A percentile compares a stretch with the other conserved stretches of the same genome.
phyloP scores from a whole-genome alignment of 257 asterid genomes.

The Ligustrum vulgare region DNA sequence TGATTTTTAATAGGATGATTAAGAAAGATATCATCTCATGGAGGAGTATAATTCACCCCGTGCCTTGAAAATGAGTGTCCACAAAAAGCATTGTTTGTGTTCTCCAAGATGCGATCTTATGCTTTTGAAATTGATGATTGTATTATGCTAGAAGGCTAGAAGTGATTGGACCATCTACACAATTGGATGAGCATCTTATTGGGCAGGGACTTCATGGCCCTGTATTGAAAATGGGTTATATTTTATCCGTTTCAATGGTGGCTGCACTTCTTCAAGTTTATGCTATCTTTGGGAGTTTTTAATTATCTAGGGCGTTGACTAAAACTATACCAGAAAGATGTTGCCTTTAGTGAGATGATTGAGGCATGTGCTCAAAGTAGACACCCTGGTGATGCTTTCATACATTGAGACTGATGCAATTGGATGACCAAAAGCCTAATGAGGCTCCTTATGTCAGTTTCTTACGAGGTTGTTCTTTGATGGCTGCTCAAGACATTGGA shows the following conservation, averaged over 20 bases:
- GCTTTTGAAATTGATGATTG: constrained; percentile 48
- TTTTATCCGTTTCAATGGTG: constrained; percentile 34
- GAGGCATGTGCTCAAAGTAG: constrained; percentile 52
- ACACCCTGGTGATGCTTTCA: constrained; percentile 46
- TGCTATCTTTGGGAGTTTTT: constrained; percentile 53
- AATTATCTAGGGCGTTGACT: constrained; percentile 52
- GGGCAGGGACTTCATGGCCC: constrained; percentile 56
- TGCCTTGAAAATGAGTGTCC: constrained; percentile 51
- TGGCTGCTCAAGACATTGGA: constrained; percentile 46
- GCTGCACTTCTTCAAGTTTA: constrained; percentile 69
- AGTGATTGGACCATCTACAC: constrained; percentile 50
- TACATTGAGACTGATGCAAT: constrained; percentile 52
- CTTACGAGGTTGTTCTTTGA: constrained; percentile 52
- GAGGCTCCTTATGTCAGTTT: constrained; percentile 62
- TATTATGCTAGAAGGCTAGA: constrained; percentile 47
- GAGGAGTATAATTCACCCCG: constrained; percentile 61
- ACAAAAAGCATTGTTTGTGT: constrained; percentile 40
- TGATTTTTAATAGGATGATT: constrained; percentile 47
- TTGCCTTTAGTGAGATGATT: constrained; percentile 80
- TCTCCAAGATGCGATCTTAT: constrained; percentile 43
- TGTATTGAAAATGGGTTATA: constrained; percentile 53
- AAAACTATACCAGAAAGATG: constrained; percentile 46
- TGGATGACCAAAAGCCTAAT: constrained; percentile 61
- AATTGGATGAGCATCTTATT: constrained; percentile 30
- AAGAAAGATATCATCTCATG: constrained; percentile 72